Conservation (phyloP, 2,329 filamentous ascomycete genomes). For the Pyrenochaeta sp. region DNA sequence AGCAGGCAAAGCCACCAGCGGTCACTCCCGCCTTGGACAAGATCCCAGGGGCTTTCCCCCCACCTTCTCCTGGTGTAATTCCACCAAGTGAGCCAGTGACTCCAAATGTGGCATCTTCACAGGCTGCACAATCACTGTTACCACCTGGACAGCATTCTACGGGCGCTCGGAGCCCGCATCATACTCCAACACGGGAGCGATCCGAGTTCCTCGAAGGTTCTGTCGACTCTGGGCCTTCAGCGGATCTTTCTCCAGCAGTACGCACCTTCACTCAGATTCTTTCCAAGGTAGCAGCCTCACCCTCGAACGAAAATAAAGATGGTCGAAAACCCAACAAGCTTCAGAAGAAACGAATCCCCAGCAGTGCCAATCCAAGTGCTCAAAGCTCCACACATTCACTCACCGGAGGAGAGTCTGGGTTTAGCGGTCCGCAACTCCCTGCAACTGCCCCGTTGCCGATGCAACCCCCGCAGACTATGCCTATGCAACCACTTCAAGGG, state of each 20-base stretch:
- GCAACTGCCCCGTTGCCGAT: constrained; percentile 38
- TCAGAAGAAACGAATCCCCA: constrained; percentile 79
- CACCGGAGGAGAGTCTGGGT: constrained; percentile 42
- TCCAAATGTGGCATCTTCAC: constrained; percentile 29
- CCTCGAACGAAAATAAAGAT: constrained; percentile 62
- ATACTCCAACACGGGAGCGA: constrained; percentile 40
- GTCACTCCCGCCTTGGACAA: constrained; percentile 35
- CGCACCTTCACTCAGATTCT: constrained; percentile 50
- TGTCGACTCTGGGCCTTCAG: constrained; percentile 31
- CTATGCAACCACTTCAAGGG: too few species aligned
- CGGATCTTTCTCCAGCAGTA: constrained; percentile 35
- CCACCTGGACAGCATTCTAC: constrained; percentile 23
- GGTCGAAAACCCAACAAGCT: constrained; percentile 84
- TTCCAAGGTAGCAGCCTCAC: constrained; percentile 56
- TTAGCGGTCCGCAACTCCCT: constrained; percentile 16
- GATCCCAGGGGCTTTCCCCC: constrained; percentile 68
- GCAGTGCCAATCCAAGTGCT: constrained; percentile 81
- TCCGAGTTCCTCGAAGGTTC: constrained; percentile 44
- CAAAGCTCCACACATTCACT: constrained; percentile 89
- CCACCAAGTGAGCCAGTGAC: constrained; percentile 50
- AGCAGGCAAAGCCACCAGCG: constrained; percentile 29
- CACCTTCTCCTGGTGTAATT: constrained; percentile 54
- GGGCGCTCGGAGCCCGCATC: constrained; percentile 28
- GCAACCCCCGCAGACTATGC: constrained; percentile 41
- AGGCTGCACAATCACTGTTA: constrained; percentile 28